A percentile compares a stretch with the other conserved stretches of the same genome.
These are phyloP conservation scores for Pinus albicaulis DNA, from an alignment of 75 land plant genomes.

Conservation along the genomic window DNA sequence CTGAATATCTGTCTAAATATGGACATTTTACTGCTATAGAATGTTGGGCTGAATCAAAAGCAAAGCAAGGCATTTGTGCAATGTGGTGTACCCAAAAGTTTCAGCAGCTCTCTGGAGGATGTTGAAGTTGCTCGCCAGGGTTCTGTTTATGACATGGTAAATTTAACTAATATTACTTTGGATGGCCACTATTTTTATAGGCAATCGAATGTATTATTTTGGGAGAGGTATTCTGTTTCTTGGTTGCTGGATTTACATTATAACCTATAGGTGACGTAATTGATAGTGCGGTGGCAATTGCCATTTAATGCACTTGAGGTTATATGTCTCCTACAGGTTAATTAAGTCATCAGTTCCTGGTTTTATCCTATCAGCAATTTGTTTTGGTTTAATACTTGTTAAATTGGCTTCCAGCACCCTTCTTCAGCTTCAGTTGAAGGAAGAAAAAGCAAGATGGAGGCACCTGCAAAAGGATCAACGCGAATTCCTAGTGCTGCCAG, in stretches of 20 bases:
- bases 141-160: neutral
- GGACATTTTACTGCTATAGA: neutral
- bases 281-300: neutral
- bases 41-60: neutral
- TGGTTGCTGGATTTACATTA: neutral
- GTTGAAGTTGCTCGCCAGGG: neutral
- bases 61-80: neutral
- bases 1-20: neutral
- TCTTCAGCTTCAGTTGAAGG: neutral
- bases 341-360: neutral
- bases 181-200: neutral
- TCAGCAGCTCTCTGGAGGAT: neutral
- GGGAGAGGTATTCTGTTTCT: neutral
- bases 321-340: neutral
- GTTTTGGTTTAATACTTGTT: neutral
- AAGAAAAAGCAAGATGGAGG: neutral
- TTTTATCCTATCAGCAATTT: neutral
- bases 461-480: neutral
- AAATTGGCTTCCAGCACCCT: conserved; percentile 4
- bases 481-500: neutral
- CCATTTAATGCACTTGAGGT: neutral
- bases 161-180: neutral
- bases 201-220: neutral
- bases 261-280: neutral
- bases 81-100: neutral